Percentiles rank a stretch among this genome's conserved stretches.
phyloP scores from a whole-genome alignment of 306 rosid genomes.

The Carpinus viminea region DNA sequence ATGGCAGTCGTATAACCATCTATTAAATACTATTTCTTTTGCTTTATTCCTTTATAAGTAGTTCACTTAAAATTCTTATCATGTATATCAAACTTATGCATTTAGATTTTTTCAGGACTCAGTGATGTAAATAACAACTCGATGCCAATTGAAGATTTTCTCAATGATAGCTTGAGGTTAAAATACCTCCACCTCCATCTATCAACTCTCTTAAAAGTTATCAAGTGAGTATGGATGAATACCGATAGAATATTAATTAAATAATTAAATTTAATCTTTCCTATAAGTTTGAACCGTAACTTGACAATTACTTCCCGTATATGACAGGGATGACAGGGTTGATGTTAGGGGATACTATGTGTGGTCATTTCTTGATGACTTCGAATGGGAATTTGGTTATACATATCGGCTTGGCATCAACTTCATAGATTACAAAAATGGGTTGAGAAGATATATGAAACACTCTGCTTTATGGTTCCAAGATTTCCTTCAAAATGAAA shows the following conservation, averaged over 20 bases:
- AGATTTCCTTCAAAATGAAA: not conserved
- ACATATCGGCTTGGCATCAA: constrained; percentile 31
- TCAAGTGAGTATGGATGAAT: constrained; percentile 41
- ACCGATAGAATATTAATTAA: too few relatives aligned
- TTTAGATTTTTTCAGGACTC: constrained; percentile 34
- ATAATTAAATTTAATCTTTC: too few relatives aligned
- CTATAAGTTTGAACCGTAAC: too few relatives aligned
- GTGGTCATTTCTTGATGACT: constrained; percentile 33
- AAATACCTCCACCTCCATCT: constrained; percentile 50
- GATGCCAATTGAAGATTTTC: constrained; percentile 31
- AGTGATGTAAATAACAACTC: constrained; percentile 47
- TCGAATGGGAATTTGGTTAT: constrained; percentile 36
- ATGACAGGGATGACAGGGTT: constrained; percentile 26
- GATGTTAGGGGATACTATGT: constrained; percentile 30
- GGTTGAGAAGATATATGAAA: constrained; percentile 26
- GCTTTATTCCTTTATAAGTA: not conserved
- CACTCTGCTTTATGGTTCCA: constrained; percentile 36
- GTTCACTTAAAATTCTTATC: not conserved
- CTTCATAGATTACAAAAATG: constrained; percentile 28
- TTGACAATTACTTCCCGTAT: too few relatives aligned
- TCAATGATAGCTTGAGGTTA: constrained; percentile 48
- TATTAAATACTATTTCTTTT: too few relatives aligned
- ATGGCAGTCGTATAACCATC: too few relatives aligned
- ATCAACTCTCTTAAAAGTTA: constrained; percentile 40
- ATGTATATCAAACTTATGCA: not conserved